A percentile compares a stretch with the other conserved stretches of the same genome.
phyloP scores from a whole-genome alignment of 345 rosid genomes.

The Linum trigynum region DNA sequence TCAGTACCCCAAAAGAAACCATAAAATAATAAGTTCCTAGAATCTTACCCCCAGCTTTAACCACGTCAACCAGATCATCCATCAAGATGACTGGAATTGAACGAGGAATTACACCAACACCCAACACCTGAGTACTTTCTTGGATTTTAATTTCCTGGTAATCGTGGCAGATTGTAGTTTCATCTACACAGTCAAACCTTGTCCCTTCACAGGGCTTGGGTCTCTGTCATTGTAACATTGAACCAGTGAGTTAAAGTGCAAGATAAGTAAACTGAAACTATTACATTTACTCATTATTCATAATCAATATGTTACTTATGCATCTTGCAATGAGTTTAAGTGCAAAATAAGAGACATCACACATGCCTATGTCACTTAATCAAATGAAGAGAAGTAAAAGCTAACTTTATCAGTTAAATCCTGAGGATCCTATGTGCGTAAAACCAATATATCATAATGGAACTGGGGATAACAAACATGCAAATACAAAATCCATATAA shows the following conservation, averaged over 20 bases:
- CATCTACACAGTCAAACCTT: conserved; percentile 54
- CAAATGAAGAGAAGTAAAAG: too few relatives aligned
- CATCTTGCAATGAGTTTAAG: background rate
- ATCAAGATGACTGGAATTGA: conserved; percentile 62
- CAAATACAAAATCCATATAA: background rate
- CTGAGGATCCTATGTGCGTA: too few relatives aligned
- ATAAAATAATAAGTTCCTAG: conserved; percentile 1
- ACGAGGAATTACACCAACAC: conserved; percentile 93
- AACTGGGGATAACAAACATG: too few relatives aligned
- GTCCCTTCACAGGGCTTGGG: conserved; percentile 69
- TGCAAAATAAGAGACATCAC: background rate
- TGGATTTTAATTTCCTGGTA: conserved; percentile 94
- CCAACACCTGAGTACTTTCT: conserved; percentile 83
- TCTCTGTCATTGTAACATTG: conserved; percentile 35
- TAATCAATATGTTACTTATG: too few relatives aligned
- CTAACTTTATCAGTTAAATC: too few relatives aligned
- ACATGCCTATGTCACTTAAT: background rate
- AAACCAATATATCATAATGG: too few relatives aligned
- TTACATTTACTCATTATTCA: background rate
- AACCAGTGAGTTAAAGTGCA: conserved; percentile 5
- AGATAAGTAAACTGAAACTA: background rate
- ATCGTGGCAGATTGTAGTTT: conserved; percentile 66
- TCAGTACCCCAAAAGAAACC: background rate
- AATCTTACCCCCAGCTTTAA: conserved; percentile 89
- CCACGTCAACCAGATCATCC: conserved; percentile 93